Percentiles rank a stretch among this genome's conserved stretches.
These are phyloP conservation scores for Alternaria hordeiaustralica DNA, from an alignment of 2,329 filamentous ascomycete genomes.

Conservation along the genomic window DNA sequence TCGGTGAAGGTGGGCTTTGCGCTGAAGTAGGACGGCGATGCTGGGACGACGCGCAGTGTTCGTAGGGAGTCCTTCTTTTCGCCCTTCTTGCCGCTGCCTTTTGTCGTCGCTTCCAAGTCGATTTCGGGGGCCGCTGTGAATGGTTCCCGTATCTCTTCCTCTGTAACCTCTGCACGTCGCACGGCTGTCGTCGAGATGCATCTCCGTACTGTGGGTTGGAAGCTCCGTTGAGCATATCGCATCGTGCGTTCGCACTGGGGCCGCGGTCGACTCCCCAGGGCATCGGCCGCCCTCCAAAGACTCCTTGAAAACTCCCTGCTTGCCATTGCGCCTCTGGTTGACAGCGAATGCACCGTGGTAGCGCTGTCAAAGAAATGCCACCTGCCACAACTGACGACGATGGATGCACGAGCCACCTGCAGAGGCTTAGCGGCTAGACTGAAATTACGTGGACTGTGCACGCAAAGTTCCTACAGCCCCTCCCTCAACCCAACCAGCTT, in stretches of 20 bases:
- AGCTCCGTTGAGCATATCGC: constrained; percentile 24
- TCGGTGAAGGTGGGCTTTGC: constrained; percentile 86
- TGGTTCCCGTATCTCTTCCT: constrained; percentile 27
- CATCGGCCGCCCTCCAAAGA: constrained; percentile 36
- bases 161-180: constrained; percentile 32
- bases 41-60: constrained; percentile 74
- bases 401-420: constrained; percentile 13
- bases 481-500: constrained; percentile 36
- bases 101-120: constrained; percentile 41
- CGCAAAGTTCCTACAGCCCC: constrained; percentile 22
- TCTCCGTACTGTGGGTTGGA: constrained; percentile 29
- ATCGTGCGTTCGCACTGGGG: constrained; percentile 32
- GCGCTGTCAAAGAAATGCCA: constrained; percentile 9
- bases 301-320: constrained; percentile 40
- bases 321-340: constrained; percentile 33
- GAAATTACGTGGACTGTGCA: constrained; percentile 38
- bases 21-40: constrained; percentile 94
- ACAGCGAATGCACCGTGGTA: constrained; percentile 9
- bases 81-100: constrained; percentile 17
- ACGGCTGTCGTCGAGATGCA: constrained; percentile 43
- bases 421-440: constrained; percentile 28
- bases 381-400: constrained; percentile 11
- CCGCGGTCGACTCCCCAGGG: constrained; percentile 25
- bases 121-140: constrained; percentile 55
- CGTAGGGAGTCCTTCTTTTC: constrained; percentile 31